These are phyloP conservation scores for Ganoderma boninense DNA, from an alignment of 1,284 basidiomycete species.

Conservation along the genomic window DNA sequence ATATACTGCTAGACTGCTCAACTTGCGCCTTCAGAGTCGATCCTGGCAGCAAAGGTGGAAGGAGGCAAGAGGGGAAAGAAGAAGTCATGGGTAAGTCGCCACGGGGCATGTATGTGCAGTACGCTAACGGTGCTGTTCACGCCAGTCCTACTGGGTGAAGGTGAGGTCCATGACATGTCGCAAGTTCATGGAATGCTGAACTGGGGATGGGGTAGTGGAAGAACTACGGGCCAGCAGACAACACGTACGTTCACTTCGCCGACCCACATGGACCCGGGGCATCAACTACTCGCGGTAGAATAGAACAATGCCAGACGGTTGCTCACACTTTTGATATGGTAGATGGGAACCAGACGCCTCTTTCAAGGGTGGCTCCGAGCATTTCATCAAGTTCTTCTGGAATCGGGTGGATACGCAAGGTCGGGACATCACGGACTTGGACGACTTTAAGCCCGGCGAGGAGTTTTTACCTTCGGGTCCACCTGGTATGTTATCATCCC, in stretches of 20 bases:
- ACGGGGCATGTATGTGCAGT: background rate
- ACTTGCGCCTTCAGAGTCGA: constrained; percentile 52
- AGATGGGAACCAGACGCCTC: constrained; percentile 78
- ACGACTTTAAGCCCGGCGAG: constrained; percentile 62
- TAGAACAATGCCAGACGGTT: background rate
- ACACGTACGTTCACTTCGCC: constrained; percentile 63
- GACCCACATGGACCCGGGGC: background rate
- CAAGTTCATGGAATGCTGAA: constrained; percentile 7
- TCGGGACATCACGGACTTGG: constrained; percentile 58
- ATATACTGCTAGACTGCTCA: background rate
- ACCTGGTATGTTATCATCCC: constrained; percentile 52
- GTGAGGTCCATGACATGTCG: constrained; percentile 46
- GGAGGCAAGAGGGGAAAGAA: constrained; percentile 50
- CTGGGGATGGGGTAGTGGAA: constrained; percentile 63
- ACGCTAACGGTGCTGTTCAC: background rate
- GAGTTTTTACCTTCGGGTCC: constrained; percentile 63
- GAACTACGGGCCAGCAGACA: constrained; percentile 62
- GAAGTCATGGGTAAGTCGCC: constrained; percentile 52
- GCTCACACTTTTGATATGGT: background rate
- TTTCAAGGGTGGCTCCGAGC: constrained; percentile 63
- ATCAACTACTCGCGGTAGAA: background rate
- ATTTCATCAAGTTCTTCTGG: constrained; percentile 70
- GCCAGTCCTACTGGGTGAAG: constrained; percentile 68
- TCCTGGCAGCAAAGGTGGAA: constrained; percentile 55
- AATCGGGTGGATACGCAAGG: constrained; percentile 55